Base-by-base conservation (phyloP, 2,329 filamentous ascomycete species). In the Phoma herbarum region DNA sequence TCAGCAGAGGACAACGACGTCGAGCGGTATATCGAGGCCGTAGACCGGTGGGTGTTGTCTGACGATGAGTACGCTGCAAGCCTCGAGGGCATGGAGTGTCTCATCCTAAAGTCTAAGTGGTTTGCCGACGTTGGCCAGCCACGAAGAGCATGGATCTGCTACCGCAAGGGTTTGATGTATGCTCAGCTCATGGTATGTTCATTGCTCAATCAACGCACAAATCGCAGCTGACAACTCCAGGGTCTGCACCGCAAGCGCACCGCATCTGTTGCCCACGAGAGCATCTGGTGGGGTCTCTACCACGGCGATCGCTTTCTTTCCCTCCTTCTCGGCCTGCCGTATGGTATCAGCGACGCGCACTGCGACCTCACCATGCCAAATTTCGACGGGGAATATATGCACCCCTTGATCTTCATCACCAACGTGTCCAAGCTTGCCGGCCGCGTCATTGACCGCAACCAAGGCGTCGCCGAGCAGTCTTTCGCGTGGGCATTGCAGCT, bases 71-170 rank as follows among this genome's bases (percentile, higher is more conserved):
- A 81, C 55, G 78, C 79, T 14, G 80, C 80, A 10, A 84, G 79
- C 1, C 63, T 86, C 0, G 81, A 85, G 48, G 82, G 81, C 3
- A 77, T 87, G 55, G 84, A 87, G 66, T 83, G 81, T 48, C 76
- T 84, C 41, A 73, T 82, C 47, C 68, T 87, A 12, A 77, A 82
- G 39, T 77, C 79, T 12, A 86, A 85, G 65, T 80, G 83, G 60
- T 82, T 84, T 60, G 74, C 84, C 50, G 83, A 85, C 56, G 81
- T 84, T 60, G 85, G 85, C 2, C 81, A 82, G 41, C 84, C 85
- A 11, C 80, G 83, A 33, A 79, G 82, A 61, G 81, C 83, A 1
- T 88, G 85, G 85, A 74, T 85, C 5, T 70, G 79, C 9, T 78
- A 78, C 39, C 80, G 85, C 12, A 79, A 81, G 39, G 85, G 80